A percentile compares a stretch with the other conserved stretches of the same genome.
phyloP scores from a whole-genome alignment of 352 stramenopile genomes.

The Lagenidium sp. region DNA sequence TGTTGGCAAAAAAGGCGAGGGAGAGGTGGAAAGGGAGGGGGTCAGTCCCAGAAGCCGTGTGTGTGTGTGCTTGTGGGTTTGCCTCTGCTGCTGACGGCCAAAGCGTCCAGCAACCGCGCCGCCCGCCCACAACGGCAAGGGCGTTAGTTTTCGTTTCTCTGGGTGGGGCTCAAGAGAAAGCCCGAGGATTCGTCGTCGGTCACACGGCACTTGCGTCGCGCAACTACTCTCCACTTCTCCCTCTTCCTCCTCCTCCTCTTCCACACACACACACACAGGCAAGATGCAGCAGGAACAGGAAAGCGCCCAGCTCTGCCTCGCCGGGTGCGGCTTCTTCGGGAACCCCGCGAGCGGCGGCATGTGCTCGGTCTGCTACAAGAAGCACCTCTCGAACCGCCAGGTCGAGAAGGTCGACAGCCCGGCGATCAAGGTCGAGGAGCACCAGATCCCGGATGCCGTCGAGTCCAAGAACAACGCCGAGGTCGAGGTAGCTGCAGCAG shows the following conservation, averaged over 20 bases:
- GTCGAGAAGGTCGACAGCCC: conserved; percentile 25
- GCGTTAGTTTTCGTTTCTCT: conserved; percentile 61
- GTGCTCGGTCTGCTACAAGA: conserved; percentile 84
- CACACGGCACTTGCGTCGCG: background rate
- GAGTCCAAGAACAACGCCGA: conserved; percentile 10
- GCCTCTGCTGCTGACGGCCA: too few species aligned
- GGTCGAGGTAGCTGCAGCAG: background rate
- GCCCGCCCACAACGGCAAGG: conserved; percentile 8
- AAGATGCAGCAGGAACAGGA: conserved; percentile 78
- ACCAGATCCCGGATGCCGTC: conserved; percentile 7
- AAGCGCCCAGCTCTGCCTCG: conserved; percentile 58
- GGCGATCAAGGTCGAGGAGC: conserved; percentile 2
- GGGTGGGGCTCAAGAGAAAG: conserved; percentile 23
- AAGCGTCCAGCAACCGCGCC: conserved; percentile 3
- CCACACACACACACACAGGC: conserved; percentile 3
- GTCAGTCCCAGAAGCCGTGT: too few species aligned
- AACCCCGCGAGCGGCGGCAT: conserved; percentile 58
- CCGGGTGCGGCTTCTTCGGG: conserved; percentile 76
- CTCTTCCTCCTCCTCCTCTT: too few species aligned
- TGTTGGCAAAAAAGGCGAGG: background rate
- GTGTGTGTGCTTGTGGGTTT: too few species aligned
- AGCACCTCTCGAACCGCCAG: conserved; percentile 70
- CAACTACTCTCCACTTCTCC: background rate
- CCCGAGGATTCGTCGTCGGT: background rate
- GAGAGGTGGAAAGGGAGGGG: conserved; percentile 1